A percentile compares a stretch with the other conserved stretches of the same genome.
Conservation (phyloP, 192 early-diverging fungal species). For the Coemansia sp. region DNA sequence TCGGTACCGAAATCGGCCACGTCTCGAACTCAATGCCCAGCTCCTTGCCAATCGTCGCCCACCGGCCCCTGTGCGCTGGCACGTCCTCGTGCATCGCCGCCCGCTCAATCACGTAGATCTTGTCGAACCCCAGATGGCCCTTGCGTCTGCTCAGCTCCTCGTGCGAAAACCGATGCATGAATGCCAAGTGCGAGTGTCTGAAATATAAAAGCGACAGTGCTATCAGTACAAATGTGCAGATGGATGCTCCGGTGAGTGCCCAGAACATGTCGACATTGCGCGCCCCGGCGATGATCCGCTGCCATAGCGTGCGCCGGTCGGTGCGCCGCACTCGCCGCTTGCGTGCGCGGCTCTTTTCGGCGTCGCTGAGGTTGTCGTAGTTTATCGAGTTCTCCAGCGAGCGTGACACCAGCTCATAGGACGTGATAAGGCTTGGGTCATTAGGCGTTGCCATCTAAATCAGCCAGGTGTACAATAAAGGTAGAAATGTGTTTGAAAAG, state of each 20-base stretch:
- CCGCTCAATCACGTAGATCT: conserved; percentile 44
- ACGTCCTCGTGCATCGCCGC: conserved; percentile 22
- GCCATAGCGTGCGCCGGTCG: conserved; percentile 21
- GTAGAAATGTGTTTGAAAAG: background rate
- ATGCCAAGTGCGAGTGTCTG: conserved; percentile 39
- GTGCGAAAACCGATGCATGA: conserved; percentile 44
- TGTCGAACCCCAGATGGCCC: conserved; percentile 36
- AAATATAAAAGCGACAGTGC: conserved; percentile 46
- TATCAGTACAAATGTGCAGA: conserved; percentile 41
- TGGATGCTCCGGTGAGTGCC: conserved; percentile 36
- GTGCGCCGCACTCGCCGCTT: conserved; percentile 38
- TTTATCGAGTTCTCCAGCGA: conserved; percentile 45
- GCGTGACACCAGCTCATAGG: conserved; percentile 49
- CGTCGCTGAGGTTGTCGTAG: conserved; percentile 55
- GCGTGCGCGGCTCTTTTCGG: conserved; percentile 51
- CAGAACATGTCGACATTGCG: conserved; percentile 49
- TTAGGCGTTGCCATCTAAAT: conserved; percentile 9
- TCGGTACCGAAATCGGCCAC: conserved; percentile 40
- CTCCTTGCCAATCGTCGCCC: conserved; percentile 15
- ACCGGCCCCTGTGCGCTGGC: conserved; percentile 17
- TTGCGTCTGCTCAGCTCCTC: conserved; percentile 33
- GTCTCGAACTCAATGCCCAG: conserved; percentile 35
- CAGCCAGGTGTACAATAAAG: background rate
- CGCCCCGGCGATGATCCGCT: conserved; percentile 11
- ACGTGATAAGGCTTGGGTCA: conserved; percentile 36